Percentiles rank a stretch among this genome's conserved stretches.
Evolutionary conservation across 345 rosid genomes (phyloP).

Genomic region (Euphorbia peplus): DNA sequence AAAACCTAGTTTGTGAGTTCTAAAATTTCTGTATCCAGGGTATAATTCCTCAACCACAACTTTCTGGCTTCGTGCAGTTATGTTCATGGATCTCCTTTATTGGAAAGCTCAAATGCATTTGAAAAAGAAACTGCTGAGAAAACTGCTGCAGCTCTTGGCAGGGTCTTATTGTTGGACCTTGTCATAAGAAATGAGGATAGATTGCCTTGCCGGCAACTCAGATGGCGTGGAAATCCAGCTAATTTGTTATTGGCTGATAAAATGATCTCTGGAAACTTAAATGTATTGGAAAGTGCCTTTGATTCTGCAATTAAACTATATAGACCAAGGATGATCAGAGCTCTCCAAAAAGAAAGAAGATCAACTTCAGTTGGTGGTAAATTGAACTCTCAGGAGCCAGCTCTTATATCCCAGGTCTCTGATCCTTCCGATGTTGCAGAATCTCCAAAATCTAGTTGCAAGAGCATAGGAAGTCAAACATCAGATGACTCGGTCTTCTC

Average conservation of each 20-base stretch:
- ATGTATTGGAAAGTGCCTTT: conserved; percentile 62
- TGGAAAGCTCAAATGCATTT: conserved; percentile 76
- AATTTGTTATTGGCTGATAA: conserved; percentile 83
- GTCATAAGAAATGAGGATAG: conserved; percentile 96
- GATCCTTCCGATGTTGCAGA: conserved; percentile 66
- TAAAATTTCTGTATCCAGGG: conserved; percentile 3
- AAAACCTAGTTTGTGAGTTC: background rate
- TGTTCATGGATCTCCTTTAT: conserved; percentile 89
- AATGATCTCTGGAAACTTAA: conserved; percentile 37
- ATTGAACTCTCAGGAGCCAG: conserved; percentile 45
- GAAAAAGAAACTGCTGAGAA: conserved; percentile 67
- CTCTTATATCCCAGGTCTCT: conserved; percentile 47
- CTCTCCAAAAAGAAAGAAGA: conserved; percentile 84
- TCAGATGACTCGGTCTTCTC: conserved; percentile 44
- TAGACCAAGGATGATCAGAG: conserved; percentile 70
- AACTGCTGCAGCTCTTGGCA: conserved; percentile 84
- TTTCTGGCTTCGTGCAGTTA: conserved; percentile 51
- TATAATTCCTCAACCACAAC: conserved; percentile 6
- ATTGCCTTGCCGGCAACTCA: conserved; percentile 83
- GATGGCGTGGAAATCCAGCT: conserved; percentile 98
- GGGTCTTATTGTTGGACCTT: conserved; percentile 87
- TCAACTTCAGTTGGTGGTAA: conserved; percentile 75
- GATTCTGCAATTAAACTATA: conserved; percentile 73
- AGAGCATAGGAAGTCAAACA: conserved; percentile 47
- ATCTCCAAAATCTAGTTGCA: conserved; percentile 54